Evolutionary conservation across 495 filamentous ascomycete genomes (phyloP).

Genomic region (Lasiosphaeria miniovina): DNA sequence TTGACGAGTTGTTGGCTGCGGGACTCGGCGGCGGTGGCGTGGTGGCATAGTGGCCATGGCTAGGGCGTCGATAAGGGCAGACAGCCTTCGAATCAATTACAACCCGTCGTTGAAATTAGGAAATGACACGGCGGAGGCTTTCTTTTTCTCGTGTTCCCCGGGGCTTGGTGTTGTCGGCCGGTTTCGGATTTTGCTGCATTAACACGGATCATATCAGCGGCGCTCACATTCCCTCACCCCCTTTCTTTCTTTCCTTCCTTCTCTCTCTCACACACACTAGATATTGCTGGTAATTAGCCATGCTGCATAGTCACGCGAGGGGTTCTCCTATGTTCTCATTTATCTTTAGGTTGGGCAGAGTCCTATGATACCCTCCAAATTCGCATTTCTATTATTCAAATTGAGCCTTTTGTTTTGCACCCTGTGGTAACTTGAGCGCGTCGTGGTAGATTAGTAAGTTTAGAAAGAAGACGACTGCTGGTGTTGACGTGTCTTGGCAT

Average conservation of each 20-base stretch:
- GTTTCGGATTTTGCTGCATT: too few species aligned
- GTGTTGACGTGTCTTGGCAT: too few species aligned
- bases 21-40: neutral
- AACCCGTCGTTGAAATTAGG: too few species aligned
- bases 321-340: neutral
- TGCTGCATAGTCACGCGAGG: neutral
- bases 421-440: too few species aligned
- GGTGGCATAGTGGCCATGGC: neutral
- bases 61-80: too few species aligned
- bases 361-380: conserved; percentile 2
- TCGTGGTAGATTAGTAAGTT: too few species aligned
- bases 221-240: neutral
- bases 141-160: too few species aligned
- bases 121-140: too few species aligned
- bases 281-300: neutral
- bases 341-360: neutral
- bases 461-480: too few species aligned
- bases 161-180: too few species aligned
- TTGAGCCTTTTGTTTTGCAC: too few species aligned
- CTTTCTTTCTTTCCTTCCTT: neutral
- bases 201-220: neutral
- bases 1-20: neutral
- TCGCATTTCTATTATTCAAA: neutral
- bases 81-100: too few species aligned
- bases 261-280: neutral